Base-by-base conservation (phyloP, 129 eudicot species). In the Solidago caesia region DNA sequence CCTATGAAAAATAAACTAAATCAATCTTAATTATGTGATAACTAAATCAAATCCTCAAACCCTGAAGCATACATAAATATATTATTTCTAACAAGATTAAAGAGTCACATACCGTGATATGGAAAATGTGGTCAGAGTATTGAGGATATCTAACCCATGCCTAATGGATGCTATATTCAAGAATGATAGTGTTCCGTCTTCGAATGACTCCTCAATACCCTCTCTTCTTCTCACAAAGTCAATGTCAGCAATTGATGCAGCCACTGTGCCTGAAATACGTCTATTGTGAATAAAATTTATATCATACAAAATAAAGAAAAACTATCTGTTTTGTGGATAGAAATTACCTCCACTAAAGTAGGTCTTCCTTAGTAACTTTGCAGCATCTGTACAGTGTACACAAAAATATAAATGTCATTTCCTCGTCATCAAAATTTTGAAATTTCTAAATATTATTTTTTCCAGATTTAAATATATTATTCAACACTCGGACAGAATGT, bases 261-360 rank as follows among this genome's bases (percentile, higher is more conserved):
- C 96, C 67, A 93, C 97, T 26, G 98, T 93, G 77, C 98, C 98
- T 93, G 82, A 6, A 75, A 79, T 2, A 41, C n/a, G 59, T 70
- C 43, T 44, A 33, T 39, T n/a, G 67, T 63, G 27, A 65, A 78
- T 2, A 7, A 26, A 55, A 42, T 62, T 48, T 25, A 4, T 42
- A 26, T 9, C 2, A 59, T 57, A 15, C 7, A 12, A 75, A 64
- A 72, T 44, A 9, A 8, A 21, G 33, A 44, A 5, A 76, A 66
- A 42, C 29, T 48, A 42, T 13, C 46, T 47, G 48, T 70, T 66
- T 8, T 25, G 65, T 64, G 43, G 48, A 42, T 53, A 62, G 64
- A 66, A 72, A 92, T 21, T 75, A 93, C 98, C 98, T 88, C 98
- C 98, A 83, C 98, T 86, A 58, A 93, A 93, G 77, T 93, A 93